Evolutionary conservation across 2,329 filamentous ascomycete genomes (phyloP).

Genomic region (Nemania abortiva): DNA sequence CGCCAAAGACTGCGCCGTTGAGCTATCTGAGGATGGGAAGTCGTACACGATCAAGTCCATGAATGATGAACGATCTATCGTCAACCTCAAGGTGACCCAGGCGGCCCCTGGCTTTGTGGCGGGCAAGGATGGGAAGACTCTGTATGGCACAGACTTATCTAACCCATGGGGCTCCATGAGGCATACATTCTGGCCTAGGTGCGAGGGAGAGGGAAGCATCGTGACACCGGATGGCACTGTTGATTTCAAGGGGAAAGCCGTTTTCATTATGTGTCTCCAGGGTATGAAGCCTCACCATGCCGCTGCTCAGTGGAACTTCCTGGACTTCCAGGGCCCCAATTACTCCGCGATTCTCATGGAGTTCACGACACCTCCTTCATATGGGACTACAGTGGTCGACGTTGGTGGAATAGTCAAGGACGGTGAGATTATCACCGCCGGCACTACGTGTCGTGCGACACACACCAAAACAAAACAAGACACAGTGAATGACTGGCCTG

Average conservation of each 20-base stretch:
- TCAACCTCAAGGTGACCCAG: constrained; percentile 86
- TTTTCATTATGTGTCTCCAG: constrained; percentile 89
- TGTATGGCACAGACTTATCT: constrained; percentile 85
- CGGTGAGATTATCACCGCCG: constrained; percentile 81
- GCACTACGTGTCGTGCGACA: constrained; percentile 71
- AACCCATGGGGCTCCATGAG: constrained; percentile 94
- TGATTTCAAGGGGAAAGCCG: constrained; percentile 82
- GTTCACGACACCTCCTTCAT: constrained; percentile 92
- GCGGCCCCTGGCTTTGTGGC: constrained; percentile 83
- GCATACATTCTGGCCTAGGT: constrained; percentile 95
- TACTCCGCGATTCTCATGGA: constrained; percentile 96
- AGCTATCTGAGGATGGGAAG: constrained; percentile 86
- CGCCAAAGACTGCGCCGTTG: constrained; percentile 85
- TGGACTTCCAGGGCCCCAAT: constrained; percentile 87
- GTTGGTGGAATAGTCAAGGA: constrained; percentile 87
- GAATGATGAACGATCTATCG: constrained; percentile 81
- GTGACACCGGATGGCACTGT: constrained; percentile 84
- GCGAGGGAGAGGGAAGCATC: constrained; percentile 83
- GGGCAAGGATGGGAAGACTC: constrained; percentile 84
- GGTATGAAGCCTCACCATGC: constrained; percentile 99
- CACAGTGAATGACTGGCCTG: constrained; percentile 86
- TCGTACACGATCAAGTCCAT: constrained; percentile 91
- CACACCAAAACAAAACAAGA: constrained; percentile 81
- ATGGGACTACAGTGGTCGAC: constrained; percentile 84
- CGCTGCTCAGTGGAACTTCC: constrained; percentile 92